A percentile compares a stretch with the other conserved stretches of the same genome.
These are phyloP conservation scores for Noccaea caerulescens DNA, from an alignment of 345 rosid species.

Conservation along the genomic window DNA sequence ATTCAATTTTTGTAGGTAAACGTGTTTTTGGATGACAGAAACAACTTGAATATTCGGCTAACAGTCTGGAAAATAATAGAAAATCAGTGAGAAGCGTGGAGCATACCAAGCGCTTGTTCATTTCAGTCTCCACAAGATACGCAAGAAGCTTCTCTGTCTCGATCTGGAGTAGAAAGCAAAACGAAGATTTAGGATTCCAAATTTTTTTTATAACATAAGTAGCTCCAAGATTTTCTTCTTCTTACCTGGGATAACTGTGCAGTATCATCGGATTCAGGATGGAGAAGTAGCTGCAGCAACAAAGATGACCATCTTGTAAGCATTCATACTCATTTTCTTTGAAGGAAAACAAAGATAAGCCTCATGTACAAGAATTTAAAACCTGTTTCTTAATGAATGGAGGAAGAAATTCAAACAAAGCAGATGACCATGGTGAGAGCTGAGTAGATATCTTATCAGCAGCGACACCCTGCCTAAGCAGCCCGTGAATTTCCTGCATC, in stretches of 20 bases:
- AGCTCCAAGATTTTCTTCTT: background rate
- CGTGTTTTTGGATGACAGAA: conserved; percentile 3
- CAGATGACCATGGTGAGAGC: conserved; percentile 99
- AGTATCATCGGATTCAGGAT: conserved; percentile 97
- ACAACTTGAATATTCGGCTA: conserved; percentile 3
- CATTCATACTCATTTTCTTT: conserved; percentile 10
- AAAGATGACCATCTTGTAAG: conserved; percentile 43
- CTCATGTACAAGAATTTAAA: conserved; percentile 27
- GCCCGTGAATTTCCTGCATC: conserved; percentile 80
- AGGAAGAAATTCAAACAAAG: conserved; percentile 87
- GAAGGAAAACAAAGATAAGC: conserved; percentile 5
- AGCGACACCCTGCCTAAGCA: conserved; percentile 71
- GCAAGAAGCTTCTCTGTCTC: conserved; percentile 98
- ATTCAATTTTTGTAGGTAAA: conserved; percentile 6
- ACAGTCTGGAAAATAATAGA: background rate
- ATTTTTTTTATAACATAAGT: background rate
- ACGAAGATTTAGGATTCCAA: conserved; percentile 32
- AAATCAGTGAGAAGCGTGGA: background rate
- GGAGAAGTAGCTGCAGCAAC: conserved; percentile 78
- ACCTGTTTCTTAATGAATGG: conserved; percentile 93
- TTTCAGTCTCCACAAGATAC: conserved; percentile 95
- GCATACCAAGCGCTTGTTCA: conserved; percentile 81
- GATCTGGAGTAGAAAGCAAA: conserved; percentile 57
- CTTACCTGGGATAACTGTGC: conserved; percentile 99
- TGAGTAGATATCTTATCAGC: conserved; percentile 77